Base-by-base conservation (phyloP, 2,329 filamentous ascomycete genomes). In the Parastagonospora nodorum region DNA sequence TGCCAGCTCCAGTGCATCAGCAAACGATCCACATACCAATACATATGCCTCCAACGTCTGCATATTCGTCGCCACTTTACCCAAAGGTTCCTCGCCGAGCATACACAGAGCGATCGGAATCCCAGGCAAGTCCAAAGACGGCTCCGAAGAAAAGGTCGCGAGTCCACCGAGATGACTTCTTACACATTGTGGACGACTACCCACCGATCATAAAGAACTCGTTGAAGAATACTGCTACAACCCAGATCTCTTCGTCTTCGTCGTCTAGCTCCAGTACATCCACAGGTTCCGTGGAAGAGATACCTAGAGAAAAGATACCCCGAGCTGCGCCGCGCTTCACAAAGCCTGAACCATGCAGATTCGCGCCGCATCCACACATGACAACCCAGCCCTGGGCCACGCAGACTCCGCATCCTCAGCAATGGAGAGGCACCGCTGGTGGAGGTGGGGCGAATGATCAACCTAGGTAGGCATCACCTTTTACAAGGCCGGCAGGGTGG, bases 151-250 rank as follows among this genome's bases (percentile, higher is more conserved):
- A 33, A 7, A 7, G 12, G 3, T 39, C 16, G 29, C 24, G 10
- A 10, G 42, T 49, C 1, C 42, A 35, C 10, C 40, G 51, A n/a
- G 51, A 53, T 5, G 62, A 69, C 37, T 64, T 53, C 32, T 55
- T 68, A 37, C 49, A 60, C 28, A 56, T 66, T 2, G 58, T 59
- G 15, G 63, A 66, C 7, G 52, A 64, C 12, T 60, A 60, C 15
- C 63, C 64, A 5, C 42, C 47, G 7, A 46, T 63, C 4, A 43
- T 67, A 7, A 43, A 58, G 8, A 47, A 62, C 40, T 47, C 32
- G 2, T 42, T 61, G 6, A 50, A 50, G 12, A 51, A 54, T 33
- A 12, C 53, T 11, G 41, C 48, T 8, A 14, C 39, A 7, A 38
- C 24, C 15, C 32, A 45, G 11, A n/a, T 39, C 9, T 51, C 48